Conservation (phyloP, 306 rosid species). For the Cucumis sativus region Cucumber_9930_V3 NC_026660.2:665501-666000, state of each 20-base stretch:
- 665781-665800: not conserved
- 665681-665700: not conserved
- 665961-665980: too few species aligned
- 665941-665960: too few species aligned
- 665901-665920: too few species aligned
- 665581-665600: constrained; percentile 45
- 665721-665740: not conserved
- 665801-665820: not conserved
- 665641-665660: not conserved
- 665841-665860: not conserved
- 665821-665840: not conserved
- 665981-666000: too few species aligned
- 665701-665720: not conserved
- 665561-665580: constrained; percentile 90
- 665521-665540: constrained; percentile 81
- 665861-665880: not conserved
- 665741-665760: not conserved
- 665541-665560: constrained; percentile 70
- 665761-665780: not conserved
- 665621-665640: not conserved
- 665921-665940: too few species aligned
- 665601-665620: not conserved
- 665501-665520: constrained; percentile 70
- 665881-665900: too few species aligned
- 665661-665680: not conserved